phyloP scores from a whole-genome alignment of 2,329 filamentous ascomycete species.

The Fusarium palustre region DNA sequence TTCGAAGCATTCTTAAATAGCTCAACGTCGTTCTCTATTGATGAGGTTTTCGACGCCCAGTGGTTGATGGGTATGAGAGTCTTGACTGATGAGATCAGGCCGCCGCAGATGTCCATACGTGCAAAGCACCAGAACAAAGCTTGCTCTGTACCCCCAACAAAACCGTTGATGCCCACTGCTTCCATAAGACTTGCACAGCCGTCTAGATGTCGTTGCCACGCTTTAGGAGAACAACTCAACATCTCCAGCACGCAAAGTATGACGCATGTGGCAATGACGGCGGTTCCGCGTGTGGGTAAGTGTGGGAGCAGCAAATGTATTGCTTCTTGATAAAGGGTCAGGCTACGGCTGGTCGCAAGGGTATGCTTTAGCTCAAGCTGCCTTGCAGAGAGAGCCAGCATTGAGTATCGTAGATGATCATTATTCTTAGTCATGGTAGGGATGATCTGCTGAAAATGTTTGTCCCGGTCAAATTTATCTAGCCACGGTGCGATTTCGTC shows the following conservation, averaged over 20 bases:
- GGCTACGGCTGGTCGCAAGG: constrained; percentile 54
- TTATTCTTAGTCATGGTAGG: constrained; percentile 59
- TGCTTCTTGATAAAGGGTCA: constrained; percentile 63
- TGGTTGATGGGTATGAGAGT: constrained; percentile 61
- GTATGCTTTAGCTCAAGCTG: constrained; percentile 60
- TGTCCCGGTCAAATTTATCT: constrained; percentile 64
- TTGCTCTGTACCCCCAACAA: constrained; percentile 61
- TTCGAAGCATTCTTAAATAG: constrained; percentile 52
- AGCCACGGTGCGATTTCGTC: constrained; percentile 59
- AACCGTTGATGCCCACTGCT: constrained; percentile 63
- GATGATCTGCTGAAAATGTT: constrained; percentile 61
- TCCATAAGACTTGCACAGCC: constrained; percentile 64
- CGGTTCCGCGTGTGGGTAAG: constrained; percentile 59
- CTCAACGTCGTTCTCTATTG: constrained; percentile 48
- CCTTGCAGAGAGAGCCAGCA: constrained; percentile 63
- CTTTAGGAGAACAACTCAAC: constrained; percentile 61
- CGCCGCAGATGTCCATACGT: constrained; percentile 66
- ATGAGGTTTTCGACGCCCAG: constrained; percentile 55
- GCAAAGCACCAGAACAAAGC: constrained; percentile 68
- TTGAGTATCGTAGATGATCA: constrained; percentile 60
- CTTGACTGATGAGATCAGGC: constrained; percentile 62
- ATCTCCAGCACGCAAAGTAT: constrained; percentile 67
- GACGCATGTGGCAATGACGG: constrained; percentile 65
- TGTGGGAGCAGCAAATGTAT: constrained; percentile 62
- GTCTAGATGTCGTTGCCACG: constrained; percentile 64